These are phyloP conservation scores for Mediolabrus comicus DNA, from an alignment of 108 stramenopile species.

Conservation along the genomic window DNA sequence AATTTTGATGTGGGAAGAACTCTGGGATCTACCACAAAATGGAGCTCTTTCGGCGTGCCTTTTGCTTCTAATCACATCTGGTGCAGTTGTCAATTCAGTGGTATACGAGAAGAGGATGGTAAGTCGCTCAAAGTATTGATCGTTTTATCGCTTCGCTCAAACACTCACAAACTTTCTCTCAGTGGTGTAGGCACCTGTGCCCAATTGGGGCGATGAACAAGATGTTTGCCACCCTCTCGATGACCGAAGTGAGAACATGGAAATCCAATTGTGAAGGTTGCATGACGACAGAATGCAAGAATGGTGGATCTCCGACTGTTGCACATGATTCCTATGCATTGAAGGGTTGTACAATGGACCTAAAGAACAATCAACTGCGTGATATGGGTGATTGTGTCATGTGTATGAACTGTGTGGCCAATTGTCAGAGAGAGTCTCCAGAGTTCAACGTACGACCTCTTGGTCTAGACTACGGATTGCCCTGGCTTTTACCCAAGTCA, in stretches of 20 bases:
- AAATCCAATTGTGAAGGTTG: conserved; percentile 42
- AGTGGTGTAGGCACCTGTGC: conserved; percentile 40
- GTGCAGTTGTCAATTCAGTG: conserved; percentile 32
- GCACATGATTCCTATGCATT: conserved; percentile 18
- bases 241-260: conserved; percentile 36
- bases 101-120: conserved; percentile 29
- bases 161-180: too few species aligned
- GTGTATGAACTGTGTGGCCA: conserved; percentile 48
- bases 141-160: too few species aligned
- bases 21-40: conserved; percentile 36
- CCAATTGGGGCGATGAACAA: conserved; percentile 43
- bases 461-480: conserved; percentile 40
- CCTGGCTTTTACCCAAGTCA: conserved; percentile 32
- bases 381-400: conserved; percentile 40
- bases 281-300: conserved; percentile 18
- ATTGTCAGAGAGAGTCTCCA: conserved; percentile 41
- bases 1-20: conserved; percentile 45
- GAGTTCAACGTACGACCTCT: conserved; percentile 36
- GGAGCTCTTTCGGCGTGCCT: conserved; percentile 27
- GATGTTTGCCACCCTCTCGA: conserved; percentile 33
- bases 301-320: conserved; percentile 24
- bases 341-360: conserved; percentile 42
- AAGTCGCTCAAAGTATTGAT: too few species aligned
- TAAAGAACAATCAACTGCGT: conserved; percentile 43
- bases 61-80: conserved; percentile 38